These are phyloP conservation scores for Naganishia cerealis DNA, from an alignment of 1,284 basidiomycete species.

Conservation along the genomic window DNA sequence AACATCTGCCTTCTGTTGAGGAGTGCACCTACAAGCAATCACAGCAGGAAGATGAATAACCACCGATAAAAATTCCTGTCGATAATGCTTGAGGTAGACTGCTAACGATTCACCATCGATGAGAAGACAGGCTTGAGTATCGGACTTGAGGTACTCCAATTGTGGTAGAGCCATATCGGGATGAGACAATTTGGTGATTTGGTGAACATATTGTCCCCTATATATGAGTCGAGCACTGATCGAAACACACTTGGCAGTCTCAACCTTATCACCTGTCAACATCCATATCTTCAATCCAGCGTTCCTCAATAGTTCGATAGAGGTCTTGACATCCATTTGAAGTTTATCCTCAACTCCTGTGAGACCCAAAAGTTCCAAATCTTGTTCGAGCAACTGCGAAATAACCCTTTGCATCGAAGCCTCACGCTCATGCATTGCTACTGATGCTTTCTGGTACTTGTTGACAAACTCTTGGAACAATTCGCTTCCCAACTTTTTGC, in stretches of 20 bases:
- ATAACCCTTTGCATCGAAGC: too few relatives aligned
- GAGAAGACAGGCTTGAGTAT: conserved; percentile 91
- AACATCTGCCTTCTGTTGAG: conserved; percentile 97
- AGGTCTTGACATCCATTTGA: conserved; percentile 93
- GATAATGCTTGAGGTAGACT: too few relatives aligned
- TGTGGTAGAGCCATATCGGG: too few relatives aligned
- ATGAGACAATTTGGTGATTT: conserved; percentile 84
- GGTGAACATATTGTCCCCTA: conserved; percentile 95
- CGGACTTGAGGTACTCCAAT: too few relatives aligned
- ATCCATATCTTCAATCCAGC: conserved; percentile 99
- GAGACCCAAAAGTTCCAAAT: conserved; percentile 84
- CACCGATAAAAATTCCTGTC: too few relatives aligned
- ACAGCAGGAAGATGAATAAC: conserved; percentile 95
- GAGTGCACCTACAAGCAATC: conserved; percentile 95
- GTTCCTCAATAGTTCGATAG: conserved; percentile 87
- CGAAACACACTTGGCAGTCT: conserved; percentile 97
- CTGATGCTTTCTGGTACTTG: conserved; percentile 73
- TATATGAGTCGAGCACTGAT: conserved; percentile 95
- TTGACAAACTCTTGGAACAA: conserved; percentile 73
- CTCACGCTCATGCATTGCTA: too few relatives aligned
- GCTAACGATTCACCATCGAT: conserved; percentile 97
- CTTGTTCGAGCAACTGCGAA: too few relatives aligned
- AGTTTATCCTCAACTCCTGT: conserved; percentile 99
- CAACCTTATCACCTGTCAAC: conserved; percentile 98
- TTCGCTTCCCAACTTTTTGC: conserved; percentile 72